phyloP scores from a whole-genome alignment of 768 basidiomycete genomes.

The Tricholoma terreum region DNA sequence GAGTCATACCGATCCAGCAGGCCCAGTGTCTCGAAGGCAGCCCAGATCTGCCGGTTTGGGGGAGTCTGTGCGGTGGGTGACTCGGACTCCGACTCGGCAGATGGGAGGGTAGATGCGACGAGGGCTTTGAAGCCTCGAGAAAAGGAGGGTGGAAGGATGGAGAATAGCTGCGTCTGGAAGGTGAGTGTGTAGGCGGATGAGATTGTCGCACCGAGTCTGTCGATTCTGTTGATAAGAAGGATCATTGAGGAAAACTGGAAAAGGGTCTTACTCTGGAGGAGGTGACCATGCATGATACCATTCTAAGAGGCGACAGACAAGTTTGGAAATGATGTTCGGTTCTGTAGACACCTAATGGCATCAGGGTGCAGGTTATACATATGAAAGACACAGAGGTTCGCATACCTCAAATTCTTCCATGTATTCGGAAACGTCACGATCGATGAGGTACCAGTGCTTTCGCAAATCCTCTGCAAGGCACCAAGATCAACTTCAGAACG shows the following conservation, averaged over 20 bases:
- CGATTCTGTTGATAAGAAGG: constrained; percentile 6
- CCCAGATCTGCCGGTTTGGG: constrained; percentile 42
- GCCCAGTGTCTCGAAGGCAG: constrained; percentile 65
- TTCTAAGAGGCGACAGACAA: constrained; percentile 58
- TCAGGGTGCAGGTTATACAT: background rate
- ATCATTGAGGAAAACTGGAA: background rate
- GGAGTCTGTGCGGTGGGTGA: constrained; percentile 15
- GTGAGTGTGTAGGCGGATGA: constrained; percentile 58
- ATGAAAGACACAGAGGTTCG: background rate
- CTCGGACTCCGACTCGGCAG: constrained; percentile 15
- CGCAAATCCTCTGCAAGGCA: constrained; percentile 55
- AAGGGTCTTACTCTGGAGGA: constrained; percentile 50
- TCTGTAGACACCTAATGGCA: constrained; percentile 41
- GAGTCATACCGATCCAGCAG: constrained; percentile 81
- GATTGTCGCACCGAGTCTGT: constrained; percentile 60
- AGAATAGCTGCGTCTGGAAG: constrained; percentile 76
- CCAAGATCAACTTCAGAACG: background rate
- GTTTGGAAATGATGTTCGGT: constrained; percentile 45
- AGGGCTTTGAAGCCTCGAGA: constrained; percentile 66
- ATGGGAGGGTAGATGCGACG: constrained; percentile 55
- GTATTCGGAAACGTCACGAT: constrained; percentile 53
- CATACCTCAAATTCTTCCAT: constrained; percentile 65
- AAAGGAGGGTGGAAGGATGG: constrained; percentile 66
- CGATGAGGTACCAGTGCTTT: constrained; percentile 54
- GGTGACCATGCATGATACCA: constrained; percentile 82